Evolutionary conservation across 2,329 filamentous ascomycete species (phyloP).

Genomic region (Cylindrodendrum hubeiense): DNA sequence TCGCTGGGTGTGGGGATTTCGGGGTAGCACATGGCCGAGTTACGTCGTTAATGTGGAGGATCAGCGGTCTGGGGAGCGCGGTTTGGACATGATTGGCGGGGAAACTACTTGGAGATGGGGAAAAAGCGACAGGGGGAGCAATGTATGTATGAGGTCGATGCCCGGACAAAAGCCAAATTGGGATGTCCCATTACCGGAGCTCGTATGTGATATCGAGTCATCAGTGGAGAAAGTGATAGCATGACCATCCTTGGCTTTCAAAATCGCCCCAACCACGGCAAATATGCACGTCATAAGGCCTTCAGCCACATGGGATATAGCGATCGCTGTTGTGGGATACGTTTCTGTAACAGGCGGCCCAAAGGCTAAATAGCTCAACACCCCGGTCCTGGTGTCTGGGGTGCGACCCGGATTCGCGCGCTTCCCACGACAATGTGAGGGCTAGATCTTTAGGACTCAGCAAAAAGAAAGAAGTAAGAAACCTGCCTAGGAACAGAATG

Average conservation of each 20-base stretch:
- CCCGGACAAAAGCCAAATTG: neutral
- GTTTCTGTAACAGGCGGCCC: neutral
- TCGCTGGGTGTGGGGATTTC: constrained; percentile 3
- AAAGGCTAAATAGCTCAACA: neutral
- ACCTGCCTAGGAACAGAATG: too few species aligned
- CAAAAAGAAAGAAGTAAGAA: too few species aligned
- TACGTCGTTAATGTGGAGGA: neutral
- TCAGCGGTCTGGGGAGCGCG: constrained; percentile 1
- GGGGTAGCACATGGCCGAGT: constrained; percentile 8
- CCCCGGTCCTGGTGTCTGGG: neutral
- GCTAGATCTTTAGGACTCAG: too few species aligned
- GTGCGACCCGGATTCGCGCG: neutral
- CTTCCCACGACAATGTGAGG: too few species aligned
- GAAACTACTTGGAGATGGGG: constrained; percentile 4
- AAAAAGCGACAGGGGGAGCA: neutral
- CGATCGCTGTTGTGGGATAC: neutral
- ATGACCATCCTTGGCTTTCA: neutral
- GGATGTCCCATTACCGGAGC: neutral
- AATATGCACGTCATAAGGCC: neutral
- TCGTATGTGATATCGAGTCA: neutral
- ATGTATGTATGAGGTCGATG: neutral
- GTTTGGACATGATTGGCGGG: constrained; percentile 21
- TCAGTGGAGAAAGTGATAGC: neutral
- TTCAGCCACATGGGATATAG: neutral
- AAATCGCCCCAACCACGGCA: neutral